Conservation (phyloP, 352 stramenopile genomes). For the Phytopythium montanum region DNA sequence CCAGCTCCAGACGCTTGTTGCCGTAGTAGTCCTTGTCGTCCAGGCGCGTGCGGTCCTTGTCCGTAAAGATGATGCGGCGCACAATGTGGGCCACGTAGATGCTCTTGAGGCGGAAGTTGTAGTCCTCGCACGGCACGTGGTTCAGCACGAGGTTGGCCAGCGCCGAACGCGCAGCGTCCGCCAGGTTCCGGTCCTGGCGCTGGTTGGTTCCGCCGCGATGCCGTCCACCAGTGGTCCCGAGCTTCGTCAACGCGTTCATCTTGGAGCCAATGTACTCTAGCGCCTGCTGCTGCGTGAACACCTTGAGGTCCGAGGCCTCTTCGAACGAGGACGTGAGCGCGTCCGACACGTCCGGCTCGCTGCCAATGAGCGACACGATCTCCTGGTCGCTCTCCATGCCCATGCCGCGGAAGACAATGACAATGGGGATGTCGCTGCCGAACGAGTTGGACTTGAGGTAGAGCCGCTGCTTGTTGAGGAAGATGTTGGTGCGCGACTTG, state of each 20-base stretch:
- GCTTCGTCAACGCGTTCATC: constrained; percentile 85
- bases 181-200: constrained; percentile 56
- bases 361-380: constrained; percentile 95
- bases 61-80: constrained; percentile 85
- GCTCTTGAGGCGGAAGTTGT: constrained; percentile 97
- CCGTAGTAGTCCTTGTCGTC: constrained; percentile 99
- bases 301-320: constrained; percentile 92
- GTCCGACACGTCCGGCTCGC: constrained; percentile 93
- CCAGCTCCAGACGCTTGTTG: constrained; percentile 99
- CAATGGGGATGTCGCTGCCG: constrained; percentile 96
- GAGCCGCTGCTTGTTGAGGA: constrained; percentile 95
- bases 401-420: constrained; percentile 97
- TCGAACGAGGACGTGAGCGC: constrained; percentile 95
- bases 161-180: constrained; percentile 96
- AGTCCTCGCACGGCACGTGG: constrained; percentile 97
- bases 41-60: constrained; percentile 87
- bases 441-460: constrained; percentile 99
- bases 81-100: constrained; percentile 99
- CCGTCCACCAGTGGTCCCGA: constrained; percentile 36
- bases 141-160: constrained; percentile 98
- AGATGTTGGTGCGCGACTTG: constrained; percentile 97
- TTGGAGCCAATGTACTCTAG: constrained; percentile 97
- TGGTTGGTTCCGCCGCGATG: constrained; percentile 26
- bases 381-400: constrained; percentile 98
- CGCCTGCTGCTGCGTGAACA: constrained; percentile 95